A percentile compares a stretch with the other conserved stretches of the same genome.
Conservation (phyloP, 2,329 filamentous ascomycete genomes). For the Alternaria postmessia region DNA sequence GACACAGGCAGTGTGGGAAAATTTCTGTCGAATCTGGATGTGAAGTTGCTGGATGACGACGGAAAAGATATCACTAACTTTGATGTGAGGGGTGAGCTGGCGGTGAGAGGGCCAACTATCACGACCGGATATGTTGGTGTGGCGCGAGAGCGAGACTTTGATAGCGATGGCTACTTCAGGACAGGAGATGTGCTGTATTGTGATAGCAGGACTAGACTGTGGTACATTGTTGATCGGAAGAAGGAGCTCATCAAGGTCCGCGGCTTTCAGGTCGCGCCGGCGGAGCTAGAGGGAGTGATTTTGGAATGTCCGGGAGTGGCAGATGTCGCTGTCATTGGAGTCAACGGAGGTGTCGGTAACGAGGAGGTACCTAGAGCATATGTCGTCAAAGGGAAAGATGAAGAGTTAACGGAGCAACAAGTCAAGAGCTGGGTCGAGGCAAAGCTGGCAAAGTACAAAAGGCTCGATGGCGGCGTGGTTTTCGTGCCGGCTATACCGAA, state of each 20-base stretch:
- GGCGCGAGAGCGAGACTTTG: not conserved
- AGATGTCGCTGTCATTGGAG: constrained; percentile 40
- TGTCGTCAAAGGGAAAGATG: not conserved
- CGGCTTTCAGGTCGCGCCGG: constrained; percentile 54
- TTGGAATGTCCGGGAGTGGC: constrained; percentile 46
- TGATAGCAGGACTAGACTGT: not conserved
- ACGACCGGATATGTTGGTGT: not conserved
- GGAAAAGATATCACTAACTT: not conserved
- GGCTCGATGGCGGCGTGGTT: not conserved
- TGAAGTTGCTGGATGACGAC: not conserved
- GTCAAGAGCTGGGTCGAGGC: not conserved
- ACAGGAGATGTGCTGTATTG: no score
- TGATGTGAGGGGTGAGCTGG: not conserved
- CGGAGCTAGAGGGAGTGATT: constrained; percentile 52
- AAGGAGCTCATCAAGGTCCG: constrained; percentile 45
- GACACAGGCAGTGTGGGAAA: not conserved
- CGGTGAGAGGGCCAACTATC: not conserved
- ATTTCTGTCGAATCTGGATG: not conserved
- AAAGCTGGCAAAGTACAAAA: not conserved
- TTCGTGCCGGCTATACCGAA: not conserved
- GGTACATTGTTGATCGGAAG: constrained; percentile 79
- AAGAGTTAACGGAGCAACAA: not conserved
- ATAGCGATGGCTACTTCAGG: not conserved
- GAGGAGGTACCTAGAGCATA: not conserved
- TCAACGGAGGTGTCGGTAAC: not conserved